Percentiles rank a stretch among this genome's conserved stretches.
These are phyloP conservation scores for Ulota crispa DNA, from an alignment of 225 moss, liverwort and hornwort species.

Conservation along the genomic window DNA sequence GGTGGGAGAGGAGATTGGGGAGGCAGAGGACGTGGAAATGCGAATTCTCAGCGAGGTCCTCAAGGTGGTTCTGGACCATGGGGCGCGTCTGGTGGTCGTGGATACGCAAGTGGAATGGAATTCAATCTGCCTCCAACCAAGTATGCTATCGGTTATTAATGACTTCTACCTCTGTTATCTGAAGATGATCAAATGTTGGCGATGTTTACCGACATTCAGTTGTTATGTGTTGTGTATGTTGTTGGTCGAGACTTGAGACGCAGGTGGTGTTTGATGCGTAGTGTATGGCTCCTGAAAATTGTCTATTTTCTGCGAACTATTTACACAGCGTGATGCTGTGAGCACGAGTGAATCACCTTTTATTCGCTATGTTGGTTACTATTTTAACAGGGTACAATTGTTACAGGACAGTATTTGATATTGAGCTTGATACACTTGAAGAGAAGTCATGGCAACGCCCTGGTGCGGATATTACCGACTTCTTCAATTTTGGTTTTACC, in stretches of 20 bases:
- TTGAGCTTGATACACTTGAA: constrained; percentile 92
- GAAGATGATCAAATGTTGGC: background rate
- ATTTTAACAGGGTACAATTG: constrained; percentile 23
- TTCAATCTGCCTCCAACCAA: constrained; percentile 98
- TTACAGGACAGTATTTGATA: constrained; percentile 99
- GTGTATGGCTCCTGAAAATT: background rate
- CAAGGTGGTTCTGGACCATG: constrained; percentile 73
- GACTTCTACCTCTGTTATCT: background rate
- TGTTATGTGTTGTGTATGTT: constrained; percentile 10
- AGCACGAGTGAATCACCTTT: constrained; percentile 6
- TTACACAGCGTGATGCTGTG: background rate
- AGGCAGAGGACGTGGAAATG: constrained; percentile 66
- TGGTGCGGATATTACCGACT: constrained; percentile 89
- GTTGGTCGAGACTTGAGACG: background rate
- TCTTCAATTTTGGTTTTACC: constrained; percentile 89
- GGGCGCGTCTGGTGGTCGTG: constrained; percentile 66
- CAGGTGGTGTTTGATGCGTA: background rate
- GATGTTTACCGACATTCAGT: background rate
- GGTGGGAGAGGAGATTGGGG: constrained; percentile 81
- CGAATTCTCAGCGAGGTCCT: constrained; percentile 58
- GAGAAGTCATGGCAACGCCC: constrained; percentile 96
- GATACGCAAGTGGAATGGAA: constrained; percentile 72
- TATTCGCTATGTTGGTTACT: background rate
- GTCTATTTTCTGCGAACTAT: constrained; percentile 6
- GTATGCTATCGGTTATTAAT: constrained; percentile 44